Evolutionary conservation across 202 grass and related monocot species (phyloP).

Genomic region (Brachypodium distachyon): DNA sequence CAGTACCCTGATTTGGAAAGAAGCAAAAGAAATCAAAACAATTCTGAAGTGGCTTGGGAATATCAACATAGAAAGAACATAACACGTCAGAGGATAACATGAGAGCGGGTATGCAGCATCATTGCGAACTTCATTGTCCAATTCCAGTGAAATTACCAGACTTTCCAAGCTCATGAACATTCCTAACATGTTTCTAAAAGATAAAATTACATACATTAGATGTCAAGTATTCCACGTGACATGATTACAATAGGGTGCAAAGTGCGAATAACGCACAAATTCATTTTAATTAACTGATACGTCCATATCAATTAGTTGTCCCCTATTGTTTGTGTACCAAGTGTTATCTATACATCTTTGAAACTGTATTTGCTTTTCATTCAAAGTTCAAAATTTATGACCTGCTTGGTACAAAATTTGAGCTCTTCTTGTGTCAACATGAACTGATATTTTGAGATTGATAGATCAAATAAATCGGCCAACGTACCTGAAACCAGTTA

Average conservation of each 20-base stretch:
- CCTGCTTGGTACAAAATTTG: neutral
- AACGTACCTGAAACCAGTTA: constrained; percentile 94
- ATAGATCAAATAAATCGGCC: neutral
- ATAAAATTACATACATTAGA: neutral
- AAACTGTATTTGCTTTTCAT: neutral
- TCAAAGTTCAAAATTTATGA: neutral
- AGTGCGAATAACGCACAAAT: neutral
- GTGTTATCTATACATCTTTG: neutral
- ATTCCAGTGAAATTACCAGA: neutral
- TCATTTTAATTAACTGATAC: neutral
- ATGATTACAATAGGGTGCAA: neutral
- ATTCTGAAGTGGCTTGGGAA: neutral
- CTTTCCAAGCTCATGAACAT: neutral
- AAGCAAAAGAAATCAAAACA: constrained; percentile 3
- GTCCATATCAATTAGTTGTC: neutral
- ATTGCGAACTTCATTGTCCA: neutral
- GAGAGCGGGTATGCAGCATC: neutral
- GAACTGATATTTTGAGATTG: neutral
- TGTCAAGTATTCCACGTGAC: neutral
- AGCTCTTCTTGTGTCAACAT: neutral
- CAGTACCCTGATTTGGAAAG: constrained; percentile 57
- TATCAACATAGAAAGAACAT: neutral
- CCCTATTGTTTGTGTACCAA: neutral
- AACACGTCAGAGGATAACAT: neutral
- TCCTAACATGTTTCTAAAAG: neutral